Percentiles rank a stretch among this genome's conserved stretches.
phyloP scores from a whole-genome alignment of 2,329 filamentous ascomycete genomes.

The Cladophialophora psammophila region DNA sequence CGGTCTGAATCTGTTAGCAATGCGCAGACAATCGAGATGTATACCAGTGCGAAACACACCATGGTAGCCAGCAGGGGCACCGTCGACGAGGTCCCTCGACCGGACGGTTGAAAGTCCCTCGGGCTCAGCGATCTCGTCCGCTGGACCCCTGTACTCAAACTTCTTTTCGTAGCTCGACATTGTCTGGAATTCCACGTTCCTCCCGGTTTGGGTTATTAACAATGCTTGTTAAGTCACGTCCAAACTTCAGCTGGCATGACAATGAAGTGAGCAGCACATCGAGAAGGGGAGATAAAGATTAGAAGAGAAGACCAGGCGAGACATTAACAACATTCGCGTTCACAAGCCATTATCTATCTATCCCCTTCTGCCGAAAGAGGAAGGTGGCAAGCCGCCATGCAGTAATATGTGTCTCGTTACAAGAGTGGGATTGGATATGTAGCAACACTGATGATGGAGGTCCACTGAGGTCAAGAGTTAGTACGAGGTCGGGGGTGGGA shows the following conservation, averaged over 20 bases:
- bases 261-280: background rate
- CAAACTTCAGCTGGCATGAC: background rate
- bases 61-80: slow-evolving; percentile 27
- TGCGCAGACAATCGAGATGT: background rate
- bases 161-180: slow-evolving; percentile 28
- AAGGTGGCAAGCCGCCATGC: slow-evolving; percentile 15
- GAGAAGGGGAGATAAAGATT: background rate
- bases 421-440: background rate
- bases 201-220: background rate
- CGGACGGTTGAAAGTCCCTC: slow-evolving; percentile 19
- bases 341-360: slow-evolving; percentile 5
- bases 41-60: slow-evolving; percentile 6
- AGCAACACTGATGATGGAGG: background rate
- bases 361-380: slow-evolving; percentile 11
- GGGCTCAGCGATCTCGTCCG: slow-evolving; percentile 20
- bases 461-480: background rate
- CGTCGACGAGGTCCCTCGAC: slow-evolving; percentile 3
- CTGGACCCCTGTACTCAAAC: slow-evolving; percentile 21
- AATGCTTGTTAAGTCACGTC: background rate
- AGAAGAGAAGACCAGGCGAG: background rate
- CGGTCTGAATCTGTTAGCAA: slow-evolving; percentile 29
- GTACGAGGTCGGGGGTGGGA: background rate
- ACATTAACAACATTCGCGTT: background rate
- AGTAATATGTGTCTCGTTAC: background rate
- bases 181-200: background rate